Evolutionary conservation across 139 green algal species (phyloP).

Genomic region (Picochlorum sp.): DNA sequence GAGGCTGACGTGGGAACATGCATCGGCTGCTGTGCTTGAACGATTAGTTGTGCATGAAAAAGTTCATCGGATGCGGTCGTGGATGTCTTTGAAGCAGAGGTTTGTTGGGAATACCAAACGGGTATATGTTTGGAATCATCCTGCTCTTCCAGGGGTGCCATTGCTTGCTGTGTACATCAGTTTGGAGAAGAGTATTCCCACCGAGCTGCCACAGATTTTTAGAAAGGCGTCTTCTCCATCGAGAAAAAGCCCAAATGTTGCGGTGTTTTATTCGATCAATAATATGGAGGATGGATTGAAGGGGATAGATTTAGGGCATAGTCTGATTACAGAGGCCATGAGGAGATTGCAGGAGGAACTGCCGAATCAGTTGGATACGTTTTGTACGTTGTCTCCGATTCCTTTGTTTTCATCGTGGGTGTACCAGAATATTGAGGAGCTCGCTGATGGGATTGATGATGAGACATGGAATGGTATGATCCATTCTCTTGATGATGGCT

Average conservation of each 20-base stretch:
- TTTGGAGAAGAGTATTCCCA: slow-evolving; percentile 19
- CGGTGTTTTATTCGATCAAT: slow-evolving; percentile 76
- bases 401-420: slow-evolving; percentile 65
- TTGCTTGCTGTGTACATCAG: slow-evolving; percentile 69
- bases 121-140: slow-evolving; percentile 7
- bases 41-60: slow-evolving; percentile 28
- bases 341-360: slow-evolving; percentile 36
- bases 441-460: no score
- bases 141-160: slow-evolving; percentile 31
- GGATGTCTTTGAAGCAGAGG: slow-evolving; percentile 1
- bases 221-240: background rate
- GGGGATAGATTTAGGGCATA: slow-evolving; percentile 75
- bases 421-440: background rate
- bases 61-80: slow-evolving; percentile 1
- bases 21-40: slow-evolving; percentile 49
- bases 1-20: slow-evolving; percentile 56
- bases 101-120: background rate
- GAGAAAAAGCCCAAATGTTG: slow-evolving; percentile 11
- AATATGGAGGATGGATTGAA: slow-evolving; percentile 49
- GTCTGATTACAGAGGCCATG: slow-evolving; percentile 62
- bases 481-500: background rate
- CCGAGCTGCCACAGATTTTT: background rate
- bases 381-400: slow-evolving; percentile 69
- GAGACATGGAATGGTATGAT: no score
- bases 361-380: slow-evolving; percentile 31